These are phyloP conservation scores for Passiflora organensis DNA, from an alignment of 345 rosid species.

Conservation along the genomic window DNA sequence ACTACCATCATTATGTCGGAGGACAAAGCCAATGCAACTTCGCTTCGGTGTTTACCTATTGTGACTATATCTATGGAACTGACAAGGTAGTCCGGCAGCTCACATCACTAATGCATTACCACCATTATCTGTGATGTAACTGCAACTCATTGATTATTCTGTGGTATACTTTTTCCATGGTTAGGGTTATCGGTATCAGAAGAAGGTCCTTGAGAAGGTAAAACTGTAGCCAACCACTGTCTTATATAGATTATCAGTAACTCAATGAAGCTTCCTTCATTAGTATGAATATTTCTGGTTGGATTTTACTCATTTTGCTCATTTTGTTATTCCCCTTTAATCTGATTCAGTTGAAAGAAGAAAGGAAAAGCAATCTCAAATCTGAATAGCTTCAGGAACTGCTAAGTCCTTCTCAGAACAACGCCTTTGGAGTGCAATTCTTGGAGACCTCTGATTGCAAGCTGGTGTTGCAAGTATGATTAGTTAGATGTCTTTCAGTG, in stretches of 20 bases:
- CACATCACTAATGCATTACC: not conserved
- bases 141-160: conserved; percentile 13
- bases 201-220: conserved; percentile 75
- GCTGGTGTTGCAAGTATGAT: conserved; percentile 17
- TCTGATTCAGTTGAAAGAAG: conserved; percentile 44
- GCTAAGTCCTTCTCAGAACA: conserved; percentile 1
- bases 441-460: conserved; percentile 10
- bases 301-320: not conserved
- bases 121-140: not conserved
- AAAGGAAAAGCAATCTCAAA: conserved; percentile 18
- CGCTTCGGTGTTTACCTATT: conserved; percentile 93
- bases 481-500: conserved; percentile 15
- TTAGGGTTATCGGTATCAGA: conserved; percentile 89
- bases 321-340: conserved; percentile 2
- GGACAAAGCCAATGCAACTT: conserved; percentile 98
- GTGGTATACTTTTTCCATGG: conserved; percentile 4
- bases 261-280: no score
- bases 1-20: conserved; percentile 97
- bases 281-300: no score
- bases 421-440: conserved; percentile 8
- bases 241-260: no score
- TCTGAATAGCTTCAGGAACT: conserved; percentile 22
- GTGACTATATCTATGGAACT: conserved; percentile 91
- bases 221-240: no score
- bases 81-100: conserved; percentile 52